These are phyloP conservation scores for Lentinus polychrous DNA, from an alignment of 1,284 basidiomycete genomes.

Conservation along the genomic window DNA sequence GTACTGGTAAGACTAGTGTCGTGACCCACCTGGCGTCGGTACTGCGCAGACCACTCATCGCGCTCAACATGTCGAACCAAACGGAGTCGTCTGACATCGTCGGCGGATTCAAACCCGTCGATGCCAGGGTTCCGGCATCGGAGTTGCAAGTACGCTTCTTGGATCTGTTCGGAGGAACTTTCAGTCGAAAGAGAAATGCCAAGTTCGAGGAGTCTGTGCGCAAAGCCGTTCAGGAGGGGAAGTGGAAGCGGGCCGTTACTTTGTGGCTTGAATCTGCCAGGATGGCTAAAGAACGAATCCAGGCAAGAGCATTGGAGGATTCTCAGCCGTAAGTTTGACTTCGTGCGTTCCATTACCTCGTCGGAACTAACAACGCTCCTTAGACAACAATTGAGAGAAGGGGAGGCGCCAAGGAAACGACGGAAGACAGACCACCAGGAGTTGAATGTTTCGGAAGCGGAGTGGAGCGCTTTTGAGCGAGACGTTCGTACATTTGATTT, in stretches of 20 bases:
- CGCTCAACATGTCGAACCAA: constrained; percentile 94
- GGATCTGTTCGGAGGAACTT: constrained; percentile 82
- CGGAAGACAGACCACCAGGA: constrained; percentile 54
- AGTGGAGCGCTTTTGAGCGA: constrained; percentile 72
- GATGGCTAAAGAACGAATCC: constrained; percentile 60
- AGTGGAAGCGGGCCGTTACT: constrained; percentile 81
- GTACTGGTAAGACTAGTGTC: constrained; percentile 95
- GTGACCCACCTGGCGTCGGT: constrained; percentile 84
- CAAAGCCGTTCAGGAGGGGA: constrained; percentile 77
- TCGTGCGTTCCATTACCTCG: constrained; percentile 1
- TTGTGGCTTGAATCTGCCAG: constrained; percentile 81
- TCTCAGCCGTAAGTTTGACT: constrained; percentile 32
- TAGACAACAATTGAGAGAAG: constrained; percentile 19
- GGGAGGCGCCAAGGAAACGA: constrained; percentile 61
- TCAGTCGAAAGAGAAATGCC: constrained; percentile 87
- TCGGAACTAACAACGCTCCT: constrained; percentile 8
- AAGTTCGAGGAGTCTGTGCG: constrained; percentile 82
- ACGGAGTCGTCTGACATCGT: constrained; percentile 93
- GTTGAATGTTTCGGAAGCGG: constrained; percentile 39
- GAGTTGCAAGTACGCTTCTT: constrained; percentile 75
- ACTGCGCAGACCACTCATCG: constrained; percentile 75
- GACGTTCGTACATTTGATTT: constrained; percentile 80
- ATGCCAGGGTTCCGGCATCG: constrained; percentile 74
- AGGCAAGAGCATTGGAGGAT: constrained; percentile 35
- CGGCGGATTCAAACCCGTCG: constrained; percentile 94